phyloP scores from a whole-genome alignment of 2,329 filamentous ascomycete species.

The Pestalotiopsis sp. region DNA sequence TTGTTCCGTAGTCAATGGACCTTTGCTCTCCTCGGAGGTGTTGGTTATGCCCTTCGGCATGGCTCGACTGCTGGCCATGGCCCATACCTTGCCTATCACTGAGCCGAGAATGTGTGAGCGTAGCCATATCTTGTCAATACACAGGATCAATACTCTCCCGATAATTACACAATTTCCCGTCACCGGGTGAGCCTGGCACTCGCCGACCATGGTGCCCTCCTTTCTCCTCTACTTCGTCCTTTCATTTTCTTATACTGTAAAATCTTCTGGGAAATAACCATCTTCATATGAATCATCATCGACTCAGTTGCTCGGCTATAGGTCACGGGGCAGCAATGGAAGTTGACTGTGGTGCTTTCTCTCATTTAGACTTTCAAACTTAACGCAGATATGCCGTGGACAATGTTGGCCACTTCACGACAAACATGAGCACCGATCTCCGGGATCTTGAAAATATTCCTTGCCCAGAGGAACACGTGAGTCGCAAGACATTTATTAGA shows the following conservation, averaged over 20 bases:
- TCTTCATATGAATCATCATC: not conserved
- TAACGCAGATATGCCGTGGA: not conserved
- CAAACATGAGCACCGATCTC: not conserved
- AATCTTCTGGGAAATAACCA: not conserved
- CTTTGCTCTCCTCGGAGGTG: not conserved
- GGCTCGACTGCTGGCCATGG: too few relatives aligned
- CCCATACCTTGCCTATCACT: too few relatives aligned
- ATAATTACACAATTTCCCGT: not conserved
- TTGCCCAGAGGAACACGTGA: not conserved
- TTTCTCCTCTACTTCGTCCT: not conserved
- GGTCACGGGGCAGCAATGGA: not conserved
- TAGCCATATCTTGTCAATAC: not conserved
- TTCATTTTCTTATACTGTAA: too few relatives aligned
- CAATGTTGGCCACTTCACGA: rapidly evolving
- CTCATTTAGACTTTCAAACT: not conserved
- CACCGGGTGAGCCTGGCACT: not conserved
- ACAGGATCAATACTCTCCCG: not conserved
- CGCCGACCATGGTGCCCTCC: not conserved
- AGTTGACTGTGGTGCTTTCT: not conserved
- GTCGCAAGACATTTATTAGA: not conserved
- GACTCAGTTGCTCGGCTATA: not conserved
- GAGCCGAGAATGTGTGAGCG: too few relatives aligned
- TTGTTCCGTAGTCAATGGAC: not conserved
- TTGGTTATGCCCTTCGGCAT: too few relatives aligned
- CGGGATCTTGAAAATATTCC: not conserved